Conservation (phyloP, 495 filamentous ascomycete genomes). For the Annulohypoxylon nitens region DNA sequence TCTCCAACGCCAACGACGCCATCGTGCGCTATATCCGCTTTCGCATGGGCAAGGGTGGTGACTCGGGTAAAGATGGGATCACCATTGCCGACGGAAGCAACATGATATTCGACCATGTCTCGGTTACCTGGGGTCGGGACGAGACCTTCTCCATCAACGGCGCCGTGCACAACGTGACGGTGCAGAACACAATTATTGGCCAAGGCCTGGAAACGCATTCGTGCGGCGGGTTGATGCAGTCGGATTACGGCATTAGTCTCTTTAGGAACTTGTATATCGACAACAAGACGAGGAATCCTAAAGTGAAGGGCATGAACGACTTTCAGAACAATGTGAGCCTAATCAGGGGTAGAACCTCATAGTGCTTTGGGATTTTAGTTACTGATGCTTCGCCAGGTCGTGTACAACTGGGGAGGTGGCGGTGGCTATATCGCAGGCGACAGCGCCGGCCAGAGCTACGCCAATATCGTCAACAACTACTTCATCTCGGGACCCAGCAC, state of each 20-base stretch:
- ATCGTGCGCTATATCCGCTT: constrained; percentile 59
- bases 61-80: constrained; percentile 56
- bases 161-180: constrained; percentile 55
- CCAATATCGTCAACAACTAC: constrained; percentile 60
- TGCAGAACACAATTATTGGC: constrained; percentile 60
- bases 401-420: constrained; percentile 58
- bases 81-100: constrained; percentile 55
- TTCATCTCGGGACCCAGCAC: constrained; percentile 60
- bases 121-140: constrained; percentile 53
- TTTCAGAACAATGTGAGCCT: constrained; percentile 48
- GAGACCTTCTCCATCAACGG: constrained; percentile 55
- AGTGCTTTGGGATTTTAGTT: too few species aligned
- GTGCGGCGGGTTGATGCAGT: constrained; percentile 50
- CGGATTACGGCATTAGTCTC: constrained; percentile 48
- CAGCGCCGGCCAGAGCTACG: constrained; percentile 51
- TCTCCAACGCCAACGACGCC: constrained; percentile 52
- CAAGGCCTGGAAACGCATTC: constrained; percentile 55
- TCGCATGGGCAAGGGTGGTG: constrained; percentile 54
- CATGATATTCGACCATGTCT: constrained; percentile 60
- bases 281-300: constrained; percentile 54
- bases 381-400: constrained; percentile 34
- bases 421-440: constrained; percentile 56
- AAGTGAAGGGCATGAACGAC: constrained; percentile 50
- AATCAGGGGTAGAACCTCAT: too few species aligned
- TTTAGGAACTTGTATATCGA: constrained; percentile 59